Conservation (phyloP, 805 yeast species). For the Cyberlindnera subsufficiens region DNA sequence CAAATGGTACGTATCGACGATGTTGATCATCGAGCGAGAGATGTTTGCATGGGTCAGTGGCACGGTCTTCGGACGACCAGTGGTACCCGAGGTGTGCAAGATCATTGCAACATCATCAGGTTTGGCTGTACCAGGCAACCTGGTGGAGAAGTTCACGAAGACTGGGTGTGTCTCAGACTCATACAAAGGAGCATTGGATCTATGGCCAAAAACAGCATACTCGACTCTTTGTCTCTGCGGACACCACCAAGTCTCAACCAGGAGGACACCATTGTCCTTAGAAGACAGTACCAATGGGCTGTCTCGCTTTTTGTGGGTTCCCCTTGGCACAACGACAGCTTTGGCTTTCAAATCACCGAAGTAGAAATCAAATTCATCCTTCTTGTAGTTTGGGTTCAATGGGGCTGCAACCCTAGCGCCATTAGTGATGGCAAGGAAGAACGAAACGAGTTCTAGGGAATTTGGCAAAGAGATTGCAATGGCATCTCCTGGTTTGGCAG, state of each 20-base stretch:
- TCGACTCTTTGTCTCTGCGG: slow-evolving; percentile 35
- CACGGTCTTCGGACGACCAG: slow-evolving; percentile 72
- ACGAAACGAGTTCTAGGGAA: slow-evolving; percentile 48
- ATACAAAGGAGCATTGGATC: slow-evolving; percentile 23
- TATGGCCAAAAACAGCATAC: slow-evolving; percentile 26
- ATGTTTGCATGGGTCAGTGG: slow-evolving; percentile 64
- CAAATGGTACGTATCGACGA: slow-evolving; percentile 50
- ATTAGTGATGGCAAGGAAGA: slow-evolving; percentile 52
- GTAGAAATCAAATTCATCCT: slow-evolving; percentile 58
- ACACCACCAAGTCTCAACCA: slow-evolving; percentile 50
- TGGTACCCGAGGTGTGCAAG: slow-evolving; percentile 70
- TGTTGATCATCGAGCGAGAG: slow-evolving; percentile 53
- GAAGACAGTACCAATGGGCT: slow-evolving; percentile 48
- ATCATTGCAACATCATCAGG: slow-evolving; percentile 57
- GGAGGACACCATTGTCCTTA: slow-evolving; percentile 35
- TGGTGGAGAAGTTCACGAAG: slow-evolving; percentile 24
- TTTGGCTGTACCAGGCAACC: slow-evolving; percentile 37
- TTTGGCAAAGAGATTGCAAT: slow-evolving; percentile 60
- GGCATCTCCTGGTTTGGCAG: slow-evolving; percentile 22
- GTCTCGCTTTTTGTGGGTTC: slow-evolving; percentile 30
- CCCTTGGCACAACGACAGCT: slow-evolving; percentile 53
- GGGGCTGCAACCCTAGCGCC: slow-evolving; percentile 63
- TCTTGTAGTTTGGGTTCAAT: slow-evolving; percentile 56
- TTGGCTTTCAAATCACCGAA: slow-evolving; percentile 53
- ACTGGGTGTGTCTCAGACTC: slow-evolving; percentile 24